These are phyloP conservation scores for Eucalyptus camaldulensis DNA, from an alignment of 345 rosid genomes.

Conservation along the genomic window DNA sequence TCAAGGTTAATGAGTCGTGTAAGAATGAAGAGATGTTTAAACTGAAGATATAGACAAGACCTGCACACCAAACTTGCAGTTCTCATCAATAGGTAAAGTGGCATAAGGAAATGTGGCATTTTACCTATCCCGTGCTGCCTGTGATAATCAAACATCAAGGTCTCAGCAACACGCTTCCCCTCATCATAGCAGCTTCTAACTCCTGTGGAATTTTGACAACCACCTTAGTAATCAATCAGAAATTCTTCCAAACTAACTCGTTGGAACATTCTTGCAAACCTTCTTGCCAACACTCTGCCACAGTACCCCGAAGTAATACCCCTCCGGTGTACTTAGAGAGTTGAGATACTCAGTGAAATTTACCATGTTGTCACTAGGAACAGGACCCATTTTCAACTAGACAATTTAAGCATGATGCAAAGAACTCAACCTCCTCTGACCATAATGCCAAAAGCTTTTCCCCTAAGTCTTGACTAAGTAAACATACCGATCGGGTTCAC, in stretches of 20 bases:
- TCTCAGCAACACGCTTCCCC: conserved; percentile 86
- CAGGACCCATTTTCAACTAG: background rate
- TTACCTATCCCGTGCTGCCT: conserved; percentile 90
- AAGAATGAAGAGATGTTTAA: background rate
- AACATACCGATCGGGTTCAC: conserved; percentile 79
- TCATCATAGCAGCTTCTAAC: conserved; percentile 94
- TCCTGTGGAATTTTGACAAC: conserved; percentile 12
- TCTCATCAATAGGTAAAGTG: background rate
- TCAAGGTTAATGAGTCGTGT: background rate
- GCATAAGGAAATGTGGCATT: background rate
- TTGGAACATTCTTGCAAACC: background rate
- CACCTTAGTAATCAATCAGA: background rate
- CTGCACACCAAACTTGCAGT: background rate
- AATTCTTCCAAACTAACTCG: background rate
- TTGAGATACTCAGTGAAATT: background rate
- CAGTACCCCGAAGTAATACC: background rate
- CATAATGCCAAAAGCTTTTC: background rate
- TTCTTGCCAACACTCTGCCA: background rate
- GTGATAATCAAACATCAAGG: conserved; percentile 86
- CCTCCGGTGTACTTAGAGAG: background rate
- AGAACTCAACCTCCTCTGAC: background rate
- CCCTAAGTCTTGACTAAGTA: background rate
- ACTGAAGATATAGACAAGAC: background rate
- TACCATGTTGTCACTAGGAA: background rate
- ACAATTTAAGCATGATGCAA: background rate